Percentiles rank a stretch among this genome's conserved stretches.
Conservation (phyloP, 805 yeast genomes). For the Dipodascus albidus region DNA sequence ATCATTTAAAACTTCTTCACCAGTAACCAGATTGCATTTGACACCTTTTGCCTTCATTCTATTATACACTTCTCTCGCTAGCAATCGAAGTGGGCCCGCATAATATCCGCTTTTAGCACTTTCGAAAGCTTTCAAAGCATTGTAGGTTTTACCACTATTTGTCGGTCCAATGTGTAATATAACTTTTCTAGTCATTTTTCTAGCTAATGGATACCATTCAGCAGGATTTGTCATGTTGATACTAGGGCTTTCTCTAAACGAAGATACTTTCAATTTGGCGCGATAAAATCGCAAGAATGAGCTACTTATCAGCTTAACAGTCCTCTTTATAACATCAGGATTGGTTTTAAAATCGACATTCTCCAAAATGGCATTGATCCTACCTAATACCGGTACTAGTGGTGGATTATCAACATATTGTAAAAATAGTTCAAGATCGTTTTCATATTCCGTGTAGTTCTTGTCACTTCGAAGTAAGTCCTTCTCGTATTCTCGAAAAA, state of each 20-base stretch:
- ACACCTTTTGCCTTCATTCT: slow-evolving; percentile 55
- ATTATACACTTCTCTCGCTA: slow-evolving; percentile 88
- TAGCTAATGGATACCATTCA: slow-evolving; percentile 78
- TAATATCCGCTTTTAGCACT: slow-evolving; percentile 65
- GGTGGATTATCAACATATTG: slow-evolving; percentile 1
- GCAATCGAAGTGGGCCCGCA: slow-evolving; percentile 86
- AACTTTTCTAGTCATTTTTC: slow-evolving; percentile 65
- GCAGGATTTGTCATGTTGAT: slow-evolving; percentile 46
- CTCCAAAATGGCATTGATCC: background rate
- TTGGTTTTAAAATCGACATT: background rate
- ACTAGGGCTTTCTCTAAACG: background rate
- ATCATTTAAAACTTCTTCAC: slow-evolving; percentile 82
- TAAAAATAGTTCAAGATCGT: background rate
- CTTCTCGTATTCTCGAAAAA: background rate
- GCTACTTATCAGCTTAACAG: background rate
- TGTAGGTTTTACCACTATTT: slow-evolving; percentile 87
- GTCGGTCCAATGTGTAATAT: slow-evolving; percentile 98
- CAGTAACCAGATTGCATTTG: slow-evolving; percentile 78
- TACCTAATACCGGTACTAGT: background rate
- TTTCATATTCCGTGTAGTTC: background rate
- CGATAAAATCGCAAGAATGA: slow-evolving; percentile 1
- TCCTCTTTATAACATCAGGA: background rate
- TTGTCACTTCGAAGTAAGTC: background rate
- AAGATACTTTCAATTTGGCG: background rate
- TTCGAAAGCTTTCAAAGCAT: slow-evolving; percentile 61